Percentiles rank a stretch among this genome's conserved stretches.
phyloP scores from a whole-genome alignment of 768 basidiomycete species.

The Inosperma sp. region DNA sequence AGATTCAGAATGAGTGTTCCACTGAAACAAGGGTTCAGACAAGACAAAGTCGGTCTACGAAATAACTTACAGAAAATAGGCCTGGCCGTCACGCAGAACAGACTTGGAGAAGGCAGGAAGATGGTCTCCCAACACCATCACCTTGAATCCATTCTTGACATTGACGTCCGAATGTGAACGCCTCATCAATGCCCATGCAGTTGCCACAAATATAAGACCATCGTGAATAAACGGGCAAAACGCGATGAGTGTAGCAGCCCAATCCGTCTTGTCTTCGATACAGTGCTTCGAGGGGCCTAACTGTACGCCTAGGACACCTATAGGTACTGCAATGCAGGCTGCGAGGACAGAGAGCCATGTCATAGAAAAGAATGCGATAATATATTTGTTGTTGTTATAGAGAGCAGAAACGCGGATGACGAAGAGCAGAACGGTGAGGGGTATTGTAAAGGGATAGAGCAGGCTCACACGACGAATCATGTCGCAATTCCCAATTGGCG shows the following conservation, averaged over 20 bases:
- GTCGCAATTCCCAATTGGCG: slow-evolving; percentile 6
- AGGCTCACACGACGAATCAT: background rate
- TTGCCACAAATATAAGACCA: slow-evolving; percentile 28
- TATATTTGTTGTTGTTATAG: slow-evolving; percentile 19
- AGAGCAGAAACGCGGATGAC: slow-evolving; percentile 26
- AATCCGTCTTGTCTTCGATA: slow-evolving; percentile 12
- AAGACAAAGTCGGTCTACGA: background rate
- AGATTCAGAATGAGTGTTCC: slow-evolving; percentile 11
- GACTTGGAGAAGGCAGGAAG: slow-evolving; percentile 26
- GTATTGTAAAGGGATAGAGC: slow-evolving; percentile 21
- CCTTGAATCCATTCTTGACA: slow-evolving; percentile 9
- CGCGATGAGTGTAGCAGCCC: slow-evolving; percentile 9
- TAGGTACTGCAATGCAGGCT: slow-evolving; percentile 22
- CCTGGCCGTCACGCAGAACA: slow-evolving; percentile 28
- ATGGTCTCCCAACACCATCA: slow-evolving; percentile 20
- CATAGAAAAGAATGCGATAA: slow-evolving; percentile 24
- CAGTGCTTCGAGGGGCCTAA: slow-evolving; percentile 26
- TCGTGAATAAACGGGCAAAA: slow-evolving; percentile 25
- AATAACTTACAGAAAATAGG: slow-evolving; percentile 30
- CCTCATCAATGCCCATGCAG: slow-evolving; percentile 26
- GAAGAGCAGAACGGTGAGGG: slow-evolving; percentile 25
- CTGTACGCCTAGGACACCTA: slow-evolving; percentile 18
- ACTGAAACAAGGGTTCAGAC: background rate
- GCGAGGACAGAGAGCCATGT: slow-evolving; percentile 31
- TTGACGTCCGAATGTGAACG: slow-evolving; percentile 4